Conservation (phyloP, 1,139 yeast genomes). For the Lodderomyces elongisporus region DNA sequence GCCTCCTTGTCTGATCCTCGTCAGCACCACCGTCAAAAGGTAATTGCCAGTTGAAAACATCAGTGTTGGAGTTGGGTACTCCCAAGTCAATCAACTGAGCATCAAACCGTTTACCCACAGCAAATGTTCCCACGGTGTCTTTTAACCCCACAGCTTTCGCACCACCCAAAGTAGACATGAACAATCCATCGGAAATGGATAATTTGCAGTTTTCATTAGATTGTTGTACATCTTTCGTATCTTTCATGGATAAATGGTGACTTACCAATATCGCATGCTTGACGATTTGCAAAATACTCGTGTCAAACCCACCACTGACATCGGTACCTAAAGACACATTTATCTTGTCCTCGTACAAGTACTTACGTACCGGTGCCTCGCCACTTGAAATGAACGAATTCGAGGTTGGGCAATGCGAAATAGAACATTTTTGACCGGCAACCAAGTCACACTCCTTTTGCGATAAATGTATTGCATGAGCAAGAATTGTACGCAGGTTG, state of each 20-base stretch:
- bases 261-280: conserved; percentile 80
- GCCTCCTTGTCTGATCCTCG: conserved; percentile 10
- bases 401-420: conserved; percentile 92
- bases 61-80: conserved; percentile 50
- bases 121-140: conserved; percentile 63
- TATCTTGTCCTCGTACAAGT: conserved; percentile 59
- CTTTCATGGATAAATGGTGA: conserved; percentile 71
- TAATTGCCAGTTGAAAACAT: conserved; percentile 68
- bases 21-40: conserved; percentile 13
- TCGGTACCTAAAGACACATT: conserved; percentile 90
- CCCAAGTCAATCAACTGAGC: conserved; percentile 69
- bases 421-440: conserved; percentile 54
- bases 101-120: conserved; percentile 76
- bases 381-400: conserved; percentile 89
- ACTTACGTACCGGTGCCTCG: conserved; percentile 71
- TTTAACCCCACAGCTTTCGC: conserved; percentile 69
- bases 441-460: conserved; percentile 60
- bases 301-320: conserved; percentile 86
- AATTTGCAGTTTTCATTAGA: conserved; percentile 32
- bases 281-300: conserved; percentile 70
- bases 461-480: conserved; percentile 80
- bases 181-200: conserved; percentile 66
- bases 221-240: background rate
- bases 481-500: conserved; percentile 65
- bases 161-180: conserved; percentile 86